Base-by-base conservation (phyloP, 2,329 filamentous ascomycete genomes). In the Keithomyces neogunnii region DNA sequence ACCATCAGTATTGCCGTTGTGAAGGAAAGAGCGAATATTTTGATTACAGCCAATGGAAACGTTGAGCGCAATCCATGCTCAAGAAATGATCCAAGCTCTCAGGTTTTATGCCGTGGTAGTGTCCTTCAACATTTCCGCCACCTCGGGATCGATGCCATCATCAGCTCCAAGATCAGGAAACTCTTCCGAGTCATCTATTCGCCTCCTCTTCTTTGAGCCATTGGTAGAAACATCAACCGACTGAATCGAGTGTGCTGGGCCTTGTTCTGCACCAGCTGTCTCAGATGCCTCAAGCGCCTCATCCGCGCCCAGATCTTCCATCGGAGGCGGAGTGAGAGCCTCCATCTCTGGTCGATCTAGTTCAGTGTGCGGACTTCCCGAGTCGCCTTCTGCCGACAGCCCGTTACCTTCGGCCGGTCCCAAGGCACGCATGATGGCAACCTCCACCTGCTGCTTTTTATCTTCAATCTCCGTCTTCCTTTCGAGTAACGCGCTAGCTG, bases 401-500 rank as follows among this genome's bases (percentile, higher is more conserved):
- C 69, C 68, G 45, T 73, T 69, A 26, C 73, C 70, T 52, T 80
- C 76, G 7, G 83, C 78, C 1, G 81, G 78, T 11, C 83, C 82
- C 28, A 96, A 77, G 7, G 88, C 89, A 48, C 86, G 82, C 79
- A 99, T 89, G 59, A 99, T 97, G 47, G 82, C 85, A 57, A 92
- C 82, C 67, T 99, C 93, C 6, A 99, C 90, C 46, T 93, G 86
- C 49, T 85, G 83, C 68, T 95, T 95, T 70, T 89, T 91, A 19
- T 76, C 73, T 60, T 96, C 91, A 13, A 90, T 88, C 51, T 84
- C 82, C 2, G 73, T 69, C 59, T 86, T 89, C 51, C 85, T 83
- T n/a, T 73, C 74, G 3, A 75, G 70, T 26, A 97, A 69, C 13
- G 86, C 78, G 5, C 75, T 65, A n/a, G 83, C 73, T 36, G 85